These are phyloP conservation scores for Cercophora scortea DNA, from an alignment of 495 filamentous ascomycete species.

Conservation along the genomic window DNA sequence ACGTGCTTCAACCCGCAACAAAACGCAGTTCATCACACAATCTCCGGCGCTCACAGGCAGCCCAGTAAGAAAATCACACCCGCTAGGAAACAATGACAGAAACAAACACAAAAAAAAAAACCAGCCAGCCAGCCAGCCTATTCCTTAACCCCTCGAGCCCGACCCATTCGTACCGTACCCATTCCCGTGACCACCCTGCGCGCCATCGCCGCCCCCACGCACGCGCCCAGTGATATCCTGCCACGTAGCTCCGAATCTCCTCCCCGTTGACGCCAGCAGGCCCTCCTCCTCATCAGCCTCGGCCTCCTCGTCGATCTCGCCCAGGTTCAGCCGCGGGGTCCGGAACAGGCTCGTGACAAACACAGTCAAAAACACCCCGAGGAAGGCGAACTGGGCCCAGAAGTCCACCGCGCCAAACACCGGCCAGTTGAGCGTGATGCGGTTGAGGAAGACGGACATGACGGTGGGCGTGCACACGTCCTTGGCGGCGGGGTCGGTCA, in stretches of 20 bases:
- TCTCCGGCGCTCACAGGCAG: too few species aligned
- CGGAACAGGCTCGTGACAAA: slow-evolving; percentile 69
- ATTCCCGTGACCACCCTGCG: background rate
- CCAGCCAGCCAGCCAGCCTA: too few species aligned
- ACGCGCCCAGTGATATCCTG: slow-evolving; percentile 64
- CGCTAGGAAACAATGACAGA: too few species aligned
- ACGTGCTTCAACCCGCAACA: too few species aligned
- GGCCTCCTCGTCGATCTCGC: slow-evolving; percentile 74
- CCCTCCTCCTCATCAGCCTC: slow-evolving; percentile 96
- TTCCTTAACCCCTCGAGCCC: background rate
- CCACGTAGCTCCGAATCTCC: slow-evolving; percentile 79
- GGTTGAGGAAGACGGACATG: slow-evolving; percentile 85
- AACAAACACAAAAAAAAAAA: too few species aligned
- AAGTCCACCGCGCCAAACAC: slow-evolving; percentile 91
- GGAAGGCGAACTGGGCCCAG: slow-evolving; percentile 90
- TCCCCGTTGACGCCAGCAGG: slow-evolving; percentile 69
- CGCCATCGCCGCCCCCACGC: background rate
- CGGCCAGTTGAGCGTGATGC: slow-evolving; percentile 89
- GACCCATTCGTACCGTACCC: slow-evolving; percentile 8
- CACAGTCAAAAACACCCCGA: slow-evolving; percentile 74
- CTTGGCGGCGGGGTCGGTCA: slow-evolving; percentile 51
- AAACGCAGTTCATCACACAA: too few species aligned
- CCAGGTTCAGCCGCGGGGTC: slow-evolving; percentile 66
- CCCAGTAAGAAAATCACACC: too few species aligned
- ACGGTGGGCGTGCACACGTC: slow-evolving; percentile 85